Evolutionary conservation across 2,329 filamentous ascomycete genomes (phyloP).

Genomic region (Achaetomium macrosporum): DNA sequence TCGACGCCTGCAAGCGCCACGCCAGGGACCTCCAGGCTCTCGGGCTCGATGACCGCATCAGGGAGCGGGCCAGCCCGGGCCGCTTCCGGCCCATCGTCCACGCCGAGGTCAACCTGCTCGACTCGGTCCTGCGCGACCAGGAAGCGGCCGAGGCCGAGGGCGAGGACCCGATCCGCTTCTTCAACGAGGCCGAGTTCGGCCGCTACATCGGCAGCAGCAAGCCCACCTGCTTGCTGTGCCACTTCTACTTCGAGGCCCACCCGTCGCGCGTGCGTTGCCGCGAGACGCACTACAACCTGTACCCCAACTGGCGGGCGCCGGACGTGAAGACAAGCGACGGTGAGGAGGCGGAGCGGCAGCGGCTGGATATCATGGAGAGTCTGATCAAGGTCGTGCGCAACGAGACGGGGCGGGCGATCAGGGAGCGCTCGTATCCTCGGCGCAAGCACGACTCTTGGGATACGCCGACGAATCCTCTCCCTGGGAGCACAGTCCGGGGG

Average conservation of each 20-base stretch:
- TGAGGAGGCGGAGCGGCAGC: not conserved
- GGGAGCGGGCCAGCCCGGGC: not conserved
- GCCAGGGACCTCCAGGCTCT: not conserved
- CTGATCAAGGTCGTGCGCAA: conserved; percentile 15
- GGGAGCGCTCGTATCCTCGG: not conserved
- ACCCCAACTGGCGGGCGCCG: conserved; percentile 34
- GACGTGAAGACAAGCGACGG: conserved; percentile 24
- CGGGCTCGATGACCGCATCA: conserved; percentile 10
- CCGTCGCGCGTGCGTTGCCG: conserved; percentile 27
- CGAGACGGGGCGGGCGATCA: not conserved
- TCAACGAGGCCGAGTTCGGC: conserved; percentile 26
- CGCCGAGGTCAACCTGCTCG: conserved; percentile 30
- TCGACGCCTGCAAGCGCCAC: conserved; percentile 1
- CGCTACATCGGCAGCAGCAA: conserved; percentile 37
- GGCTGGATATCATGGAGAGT: conserved; percentile 10
- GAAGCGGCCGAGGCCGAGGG: not conserved
- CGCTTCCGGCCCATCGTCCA: conserved; percentile 31
- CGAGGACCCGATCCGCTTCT: conserved; percentile 25
- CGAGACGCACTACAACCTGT: conserved; percentile 33
- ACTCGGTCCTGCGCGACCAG: conserved; percentile 24
- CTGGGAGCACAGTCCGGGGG: not conserved
- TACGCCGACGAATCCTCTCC: conserved; percentile 15
- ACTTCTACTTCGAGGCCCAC: conserved; percentile 32
- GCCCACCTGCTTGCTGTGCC: conserved; percentile 35
- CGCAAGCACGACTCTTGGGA: conserved; percentile 18